These are phyloP conservation scores for Ceratocystis papillata DNA, from an alignment of 2,329 filamentous ascomycete genomes.

Conservation along the genomic window DNA sequence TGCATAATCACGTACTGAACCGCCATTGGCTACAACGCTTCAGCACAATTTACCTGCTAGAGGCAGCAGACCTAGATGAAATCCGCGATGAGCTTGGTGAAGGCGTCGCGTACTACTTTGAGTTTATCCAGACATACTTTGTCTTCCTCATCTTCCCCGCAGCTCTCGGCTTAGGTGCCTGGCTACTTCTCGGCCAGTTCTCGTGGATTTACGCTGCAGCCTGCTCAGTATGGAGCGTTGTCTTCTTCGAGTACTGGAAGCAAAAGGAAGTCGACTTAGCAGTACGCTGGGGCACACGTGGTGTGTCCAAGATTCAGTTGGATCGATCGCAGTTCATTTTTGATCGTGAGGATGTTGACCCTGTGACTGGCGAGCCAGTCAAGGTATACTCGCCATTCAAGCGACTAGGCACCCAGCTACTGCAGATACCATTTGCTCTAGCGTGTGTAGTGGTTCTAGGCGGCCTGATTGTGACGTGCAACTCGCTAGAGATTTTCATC, in stretches of 20 bases:
- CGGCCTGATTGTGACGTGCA: constrained; percentile 71
- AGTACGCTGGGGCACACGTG: constrained; percentile 78
- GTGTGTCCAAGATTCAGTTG: constrained; percentile 70
- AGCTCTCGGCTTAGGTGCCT: constrained; percentile 62
- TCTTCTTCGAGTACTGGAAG: constrained; percentile 95
- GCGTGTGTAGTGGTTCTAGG: constrained; percentile 63
- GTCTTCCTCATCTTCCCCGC: constrained; percentile 74
- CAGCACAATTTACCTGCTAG: constrained; percentile 59
- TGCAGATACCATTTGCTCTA: constrained; percentile 77
- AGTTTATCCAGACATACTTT: constrained; percentile 86
- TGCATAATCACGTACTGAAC: constrained; percentile 69
- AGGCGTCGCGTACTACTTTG: constrained; percentile 88
- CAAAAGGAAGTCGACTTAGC: constrained; percentile 79
- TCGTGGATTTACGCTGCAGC: constrained; percentile 69
- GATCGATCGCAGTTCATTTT: constrained; percentile 68
- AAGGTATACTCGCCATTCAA: constrained; percentile 66
- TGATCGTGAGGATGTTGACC: constrained; percentile 66
- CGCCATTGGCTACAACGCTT: constrained; percentile 63
- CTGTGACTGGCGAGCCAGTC: constrained; percentile 68
- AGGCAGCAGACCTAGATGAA: constrained; percentile 55
- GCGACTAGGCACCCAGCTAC: constrained; percentile 62
- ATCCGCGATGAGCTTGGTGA: constrained; percentile 71
- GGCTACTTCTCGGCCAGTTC: constrained; percentile 75
- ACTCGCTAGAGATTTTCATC: constrained; percentile 91
- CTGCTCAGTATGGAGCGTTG: constrained; percentile 73